A percentile compares a stretch with the other conserved stretches of the same genome.
phyloP scores from a whole-genome alignment of 2,329 filamentous ascomycete species.

The Epichloe elymi region DNA sequence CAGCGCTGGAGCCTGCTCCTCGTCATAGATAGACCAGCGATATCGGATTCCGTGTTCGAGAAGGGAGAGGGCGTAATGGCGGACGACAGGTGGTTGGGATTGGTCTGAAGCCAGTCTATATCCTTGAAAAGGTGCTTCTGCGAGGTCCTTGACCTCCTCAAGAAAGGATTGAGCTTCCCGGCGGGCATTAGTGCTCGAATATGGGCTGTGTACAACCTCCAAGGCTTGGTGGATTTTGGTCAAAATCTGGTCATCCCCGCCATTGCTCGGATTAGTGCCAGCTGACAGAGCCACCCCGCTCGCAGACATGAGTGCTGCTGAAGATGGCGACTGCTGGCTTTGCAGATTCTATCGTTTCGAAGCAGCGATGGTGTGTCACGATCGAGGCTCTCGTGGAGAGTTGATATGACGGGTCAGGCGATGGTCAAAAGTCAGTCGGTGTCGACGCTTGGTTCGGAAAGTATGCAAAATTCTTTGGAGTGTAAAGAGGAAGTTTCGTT shows the following conservation, averaged over 20 bases:
- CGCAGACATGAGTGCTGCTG: conserved; percentile 19
- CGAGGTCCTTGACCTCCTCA: conserved; percentile 68
- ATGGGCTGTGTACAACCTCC: conserved; percentile 72
- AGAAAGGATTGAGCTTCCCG: conserved; percentile 75
- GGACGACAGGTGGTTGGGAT: conserved; percentile 64
- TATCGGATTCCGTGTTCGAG: conserved; percentile 84
- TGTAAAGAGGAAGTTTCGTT: neutral
- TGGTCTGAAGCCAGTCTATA: conserved; percentile 68
- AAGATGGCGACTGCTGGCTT: neutral
- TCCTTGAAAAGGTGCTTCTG: conserved; percentile 72
- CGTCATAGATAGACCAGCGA: conserved; percentile 61
- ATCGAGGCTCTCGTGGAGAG: neutral
- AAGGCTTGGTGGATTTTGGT: conserved; percentile 71
- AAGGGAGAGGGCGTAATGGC: conserved; percentile 86
- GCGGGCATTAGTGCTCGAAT: conserved; percentile 68
- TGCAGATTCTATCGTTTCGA: neutral
- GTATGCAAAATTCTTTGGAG: neutral
- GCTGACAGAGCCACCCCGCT: conserved; percentile 21
- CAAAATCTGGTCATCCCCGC: conserved; percentile 33
- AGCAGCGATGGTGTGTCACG: neutral
- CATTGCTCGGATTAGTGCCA: conserved; percentile 22
- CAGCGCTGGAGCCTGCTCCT: conserved; percentile 54
- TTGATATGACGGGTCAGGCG: neutral
- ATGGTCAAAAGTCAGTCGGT: neutral
- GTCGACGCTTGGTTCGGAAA: neutral